Base-by-base conservation (phyloP, 805 yeast genomes). In the Starmerella tilneyi region DNA sequence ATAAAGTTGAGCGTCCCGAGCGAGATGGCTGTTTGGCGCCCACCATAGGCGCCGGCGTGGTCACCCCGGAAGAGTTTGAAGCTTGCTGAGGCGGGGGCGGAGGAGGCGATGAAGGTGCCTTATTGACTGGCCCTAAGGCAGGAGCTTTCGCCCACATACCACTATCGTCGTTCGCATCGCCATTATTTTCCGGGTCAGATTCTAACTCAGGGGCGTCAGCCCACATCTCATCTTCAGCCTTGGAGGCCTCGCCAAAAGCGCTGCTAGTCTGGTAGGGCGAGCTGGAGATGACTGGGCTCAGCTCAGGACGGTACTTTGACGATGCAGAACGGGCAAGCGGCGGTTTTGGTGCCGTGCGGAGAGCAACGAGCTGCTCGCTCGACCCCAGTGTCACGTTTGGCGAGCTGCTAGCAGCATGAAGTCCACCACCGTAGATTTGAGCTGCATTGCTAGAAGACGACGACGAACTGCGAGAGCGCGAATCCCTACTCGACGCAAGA, bases 161-260 rank as follows among this genome's bases (percentile, higher is more conserved):
- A 39, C 70, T 79, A 41, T 73, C 79, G 1, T 71, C 66, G 32
- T 68, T 74, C n/a, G 69, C 65, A 15, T 51, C 56, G n/a, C 31
- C 41, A 15, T 27, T 36, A 17, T 50, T 57, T 41, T 59, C 60
- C 16, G 41, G 38, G n/a, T 27, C 32, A 16, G 65, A 54, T 45
- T 62, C 50, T 34, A 74, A 63, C 4, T 57, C 66, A 0, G 94
- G 92, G 0, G 79, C 88, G 49, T 73, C 78, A n/a, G 74, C 81
- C 65, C 88, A 88, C 19, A 32, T 15, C 22, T 45, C 53, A 9
- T 36, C 46, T 12, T 32, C 44, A 11, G 19, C 43, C 7, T 17
- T 34, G 13, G 17, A 19, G n/a, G 22, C 45, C 6, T 27, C 42
- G 13, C 8, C 34, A 24, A 16, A 6, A 17, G 19, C 19, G 13